phyloP scores from a whole-genome alignment of 1,139 yeast genomes.

The Suhomyces bribrorum region DNA sequence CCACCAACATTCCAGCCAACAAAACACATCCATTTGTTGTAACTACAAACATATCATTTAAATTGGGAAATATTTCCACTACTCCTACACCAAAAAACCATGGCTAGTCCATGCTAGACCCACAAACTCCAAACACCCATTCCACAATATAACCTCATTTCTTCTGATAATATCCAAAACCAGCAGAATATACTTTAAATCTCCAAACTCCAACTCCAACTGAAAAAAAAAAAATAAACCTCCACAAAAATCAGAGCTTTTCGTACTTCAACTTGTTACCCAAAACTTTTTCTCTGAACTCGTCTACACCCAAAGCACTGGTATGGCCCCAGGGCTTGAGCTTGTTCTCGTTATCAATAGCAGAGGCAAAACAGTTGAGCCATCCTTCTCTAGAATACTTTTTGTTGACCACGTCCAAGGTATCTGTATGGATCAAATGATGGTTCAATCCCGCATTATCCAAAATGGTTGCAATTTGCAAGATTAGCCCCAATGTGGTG shows the following conservation, averaged over 20 bases:
- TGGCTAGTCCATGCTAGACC: no score
- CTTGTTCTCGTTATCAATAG: slow-evolving; percentile 36
- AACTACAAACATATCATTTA: no score
- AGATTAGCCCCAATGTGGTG: slow-evolving; percentile 38
- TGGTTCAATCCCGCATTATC: slow-evolving; percentile 40
- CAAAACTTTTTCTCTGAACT: slow-evolving; percentile 33
- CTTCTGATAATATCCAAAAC: no score
- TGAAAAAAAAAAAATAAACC: no score
- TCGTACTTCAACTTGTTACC: slow-evolving; percentile 28
- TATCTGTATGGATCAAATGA: slow-evolving; percentile 33
- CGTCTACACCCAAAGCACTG: slow-evolving; percentile 34
- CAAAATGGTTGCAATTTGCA: slow-evolving; percentile 38
- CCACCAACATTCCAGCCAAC: no score
- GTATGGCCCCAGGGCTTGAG: slow-evolving; percentile 42
- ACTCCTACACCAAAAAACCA: no score
- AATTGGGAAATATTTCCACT: no score
- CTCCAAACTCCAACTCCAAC: no score
- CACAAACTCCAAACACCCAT: no score
- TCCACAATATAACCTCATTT: no score
- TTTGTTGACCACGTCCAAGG: slow-evolving; percentile 32
- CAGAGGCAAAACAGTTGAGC: slow-evolving; percentile 36
- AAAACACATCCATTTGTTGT: no score
- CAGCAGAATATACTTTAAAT: no score
- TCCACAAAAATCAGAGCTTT: slow-evolving; percentile 6
- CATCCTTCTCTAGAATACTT: slow-evolving; percentile 35